Evolutionary conservation across 2,329 filamentous ascomycete species (phyloP).

Genomic region (Biscogniauxia sp.): DNA sequence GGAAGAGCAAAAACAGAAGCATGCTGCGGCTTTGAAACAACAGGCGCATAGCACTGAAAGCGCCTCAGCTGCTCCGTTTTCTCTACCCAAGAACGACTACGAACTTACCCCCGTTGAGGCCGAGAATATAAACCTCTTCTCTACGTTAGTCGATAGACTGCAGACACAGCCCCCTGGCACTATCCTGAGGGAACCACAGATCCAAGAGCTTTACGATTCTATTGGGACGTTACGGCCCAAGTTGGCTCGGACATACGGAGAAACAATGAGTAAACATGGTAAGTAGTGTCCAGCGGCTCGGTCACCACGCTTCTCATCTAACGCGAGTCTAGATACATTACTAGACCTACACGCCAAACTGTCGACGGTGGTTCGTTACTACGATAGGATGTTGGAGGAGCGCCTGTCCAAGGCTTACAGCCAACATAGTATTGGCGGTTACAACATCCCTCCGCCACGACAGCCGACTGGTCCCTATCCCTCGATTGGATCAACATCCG

Average conservation of each 20-base stretch:
- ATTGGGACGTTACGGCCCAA: conserved; percentile 93
- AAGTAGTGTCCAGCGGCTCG: conserved; percentile 32
- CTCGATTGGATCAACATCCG: conserved; percentile 56
- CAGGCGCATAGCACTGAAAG: conserved; percentile 60
- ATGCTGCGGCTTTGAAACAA: conserved; percentile 79
- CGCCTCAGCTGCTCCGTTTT: conserved; percentile 49
- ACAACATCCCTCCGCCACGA: conserved; percentile 53
- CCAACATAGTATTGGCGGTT: conserved; percentile 70
- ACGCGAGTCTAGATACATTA: conserved; percentile 67
- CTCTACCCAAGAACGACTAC: conserved; percentile 83
- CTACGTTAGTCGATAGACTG: conserved; percentile 88
- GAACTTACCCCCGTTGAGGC: conserved; percentile 91
- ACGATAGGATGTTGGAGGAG: conserved; percentile 97
- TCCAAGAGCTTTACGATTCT: conserved; percentile 96
- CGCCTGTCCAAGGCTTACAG: conserved; percentile 89
- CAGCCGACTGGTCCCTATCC: conserved; percentile 67
- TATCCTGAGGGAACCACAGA: conserved; percentile 93
- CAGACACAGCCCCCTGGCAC: conserved; percentile 95
- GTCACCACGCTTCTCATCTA: conserved; percentile 26
- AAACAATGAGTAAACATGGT: conserved; percentile 99
- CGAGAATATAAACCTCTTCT: conserved; percentile 95
- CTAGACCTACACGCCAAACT: conserved; percentile 93
- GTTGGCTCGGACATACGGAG: conserved; percentile 89
- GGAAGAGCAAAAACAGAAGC: conserved; percentile 95
- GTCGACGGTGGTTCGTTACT: conserved; percentile 93